Conservation (phyloP, 1,284 basidiomycete genomes). For the Puccinia brachypodii region DNA sequence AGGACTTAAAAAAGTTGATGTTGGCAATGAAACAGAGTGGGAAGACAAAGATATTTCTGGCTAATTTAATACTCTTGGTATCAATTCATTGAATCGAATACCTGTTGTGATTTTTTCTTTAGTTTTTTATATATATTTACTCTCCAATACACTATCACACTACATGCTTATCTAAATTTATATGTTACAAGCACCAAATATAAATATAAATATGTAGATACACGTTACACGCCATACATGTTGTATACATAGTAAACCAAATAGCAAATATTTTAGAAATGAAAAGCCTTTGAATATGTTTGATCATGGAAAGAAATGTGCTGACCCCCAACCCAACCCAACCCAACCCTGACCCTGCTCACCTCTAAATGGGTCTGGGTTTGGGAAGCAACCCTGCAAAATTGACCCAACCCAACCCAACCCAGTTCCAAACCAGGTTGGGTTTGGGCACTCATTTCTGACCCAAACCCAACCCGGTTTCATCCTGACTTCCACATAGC, state of each 20-base stretch:
- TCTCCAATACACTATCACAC: neutral
- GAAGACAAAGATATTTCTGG: too few species aligned
- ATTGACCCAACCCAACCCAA: neutral
- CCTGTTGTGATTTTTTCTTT: neutral
- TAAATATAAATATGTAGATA: constrained; percentile 3
- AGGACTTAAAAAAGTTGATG: neutral
- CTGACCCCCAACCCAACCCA: neutral
- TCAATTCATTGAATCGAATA: too few species aligned
- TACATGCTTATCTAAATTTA: neutral
- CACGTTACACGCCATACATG: neutral
- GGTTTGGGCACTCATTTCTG: neutral
- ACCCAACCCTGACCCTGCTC: neutral
- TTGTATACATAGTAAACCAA: neutral
- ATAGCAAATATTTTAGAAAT: neutral
- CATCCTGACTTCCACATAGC: too few species aligned
- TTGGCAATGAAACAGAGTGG: neutral
- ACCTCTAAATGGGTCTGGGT: neutral
- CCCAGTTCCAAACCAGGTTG: neutral
- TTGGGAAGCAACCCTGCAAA: constrained; percentile 4
- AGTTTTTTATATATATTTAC: neutral
- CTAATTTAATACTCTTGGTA: too few species aligned
- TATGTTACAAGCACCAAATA: neutral
- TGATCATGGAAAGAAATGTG: neutral
- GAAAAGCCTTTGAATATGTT: neutral
- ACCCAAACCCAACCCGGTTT: too few species aligned